Evolutionary conservation across 2,329 filamentous ascomycete species (phyloP).

Genomic region (Penicillium sp.): DNA sequence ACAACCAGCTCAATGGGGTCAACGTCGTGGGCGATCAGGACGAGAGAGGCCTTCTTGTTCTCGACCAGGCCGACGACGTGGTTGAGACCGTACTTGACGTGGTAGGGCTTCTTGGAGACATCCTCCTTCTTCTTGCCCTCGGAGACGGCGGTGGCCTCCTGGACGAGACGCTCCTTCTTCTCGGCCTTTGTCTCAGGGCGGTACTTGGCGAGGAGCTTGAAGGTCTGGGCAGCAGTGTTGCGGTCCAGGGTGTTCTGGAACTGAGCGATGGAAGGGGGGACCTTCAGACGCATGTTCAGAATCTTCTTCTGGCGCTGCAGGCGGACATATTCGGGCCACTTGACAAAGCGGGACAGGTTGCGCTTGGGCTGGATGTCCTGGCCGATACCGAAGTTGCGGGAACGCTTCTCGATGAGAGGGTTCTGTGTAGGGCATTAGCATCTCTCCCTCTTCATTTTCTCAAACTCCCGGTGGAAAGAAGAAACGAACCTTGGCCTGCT

Average conservation of each 20-base stretch:
- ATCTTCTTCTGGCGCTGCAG: constrained; percentile 96
- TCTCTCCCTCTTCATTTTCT: constrained; percentile 7
- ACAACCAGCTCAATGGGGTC: constrained; percentile 99
- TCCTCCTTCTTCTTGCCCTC: constrained; percentile 99
- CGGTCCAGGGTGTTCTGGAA: constrained; percentile 97
- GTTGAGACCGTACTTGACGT: constrained; percentile 99
- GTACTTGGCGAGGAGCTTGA: constrained; percentile 99
- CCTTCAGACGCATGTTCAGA: constrained; percentile 97
- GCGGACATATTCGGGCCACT: constrained; percentile 99
- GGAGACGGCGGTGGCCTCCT: constrained; percentile 96
- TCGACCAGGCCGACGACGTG: constrained; percentile 96
- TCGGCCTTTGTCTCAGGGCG: constrained; percentile 97
- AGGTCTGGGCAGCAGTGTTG: constrained; percentile 92
- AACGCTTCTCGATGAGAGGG: constrained; percentile 97
- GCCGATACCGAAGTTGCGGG: constrained; percentile 97
- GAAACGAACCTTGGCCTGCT: constrained; percentile 84
- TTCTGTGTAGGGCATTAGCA: constrained; percentile 60
- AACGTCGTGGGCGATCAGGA: constrained; percentile 98
- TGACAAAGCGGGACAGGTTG: constrained; percentile 97
- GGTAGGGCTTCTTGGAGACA: constrained; percentile 99
- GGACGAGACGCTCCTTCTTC: constrained; percentile 99
- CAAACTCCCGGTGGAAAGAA: constrained; percentile 12
- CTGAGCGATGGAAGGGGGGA: constrained; percentile 93
- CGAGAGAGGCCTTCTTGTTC: constrained; percentile 99
- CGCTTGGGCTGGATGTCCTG: constrained; percentile 97